These are phyloP conservation scores for Botryotinia narcissicola DNA, from an alignment of 2,329 filamentous ascomycete species.

Conservation along the genomic window DNA sequence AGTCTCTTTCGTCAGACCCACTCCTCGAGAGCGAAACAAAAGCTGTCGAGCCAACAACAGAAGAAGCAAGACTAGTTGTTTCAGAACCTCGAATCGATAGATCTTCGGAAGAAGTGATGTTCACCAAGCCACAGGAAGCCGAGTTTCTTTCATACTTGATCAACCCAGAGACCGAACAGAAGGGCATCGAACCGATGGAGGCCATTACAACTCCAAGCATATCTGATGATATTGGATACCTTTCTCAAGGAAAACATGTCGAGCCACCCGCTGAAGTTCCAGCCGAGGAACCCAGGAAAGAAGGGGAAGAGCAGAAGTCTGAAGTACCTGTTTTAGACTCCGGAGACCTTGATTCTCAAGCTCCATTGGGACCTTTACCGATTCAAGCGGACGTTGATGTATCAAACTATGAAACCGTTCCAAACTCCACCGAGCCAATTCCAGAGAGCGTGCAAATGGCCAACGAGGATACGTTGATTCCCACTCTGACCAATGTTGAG, in stretches of 20 bases:
- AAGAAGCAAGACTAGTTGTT: neutral
- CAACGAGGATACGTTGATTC: neutral
- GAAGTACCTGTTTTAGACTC: slow-evolving; percentile 20
- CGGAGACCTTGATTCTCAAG: neutral
- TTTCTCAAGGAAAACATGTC: neutral
- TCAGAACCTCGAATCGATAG: neutral
- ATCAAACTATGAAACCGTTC: neutral
- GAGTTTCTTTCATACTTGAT: neutral
- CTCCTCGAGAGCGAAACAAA: neutral
- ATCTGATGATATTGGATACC: neutral
- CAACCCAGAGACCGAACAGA: slow-evolving; percentile 18
- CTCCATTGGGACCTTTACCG: neutral
- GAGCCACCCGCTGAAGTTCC: slow-evolving; percentile 6
- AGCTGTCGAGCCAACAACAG: neutral
- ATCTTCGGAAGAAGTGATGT: neutral
- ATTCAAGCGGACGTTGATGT: slow-evolving; percentile 14
- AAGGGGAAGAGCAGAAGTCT: slow-evolving; percentile 31
- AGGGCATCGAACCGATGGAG: neutral
- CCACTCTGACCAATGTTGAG: neutral
- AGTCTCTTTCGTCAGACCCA: neutral
- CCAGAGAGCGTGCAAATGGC: neutral
- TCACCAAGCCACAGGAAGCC: neutral
- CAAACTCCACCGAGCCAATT: neutral
- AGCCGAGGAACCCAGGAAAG: slow-evolving; percentile 31
- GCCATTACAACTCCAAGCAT: neutral